Conservation (phyloP, 768 basidiomycete species). For the Amanita subjunquillea region DNA sequence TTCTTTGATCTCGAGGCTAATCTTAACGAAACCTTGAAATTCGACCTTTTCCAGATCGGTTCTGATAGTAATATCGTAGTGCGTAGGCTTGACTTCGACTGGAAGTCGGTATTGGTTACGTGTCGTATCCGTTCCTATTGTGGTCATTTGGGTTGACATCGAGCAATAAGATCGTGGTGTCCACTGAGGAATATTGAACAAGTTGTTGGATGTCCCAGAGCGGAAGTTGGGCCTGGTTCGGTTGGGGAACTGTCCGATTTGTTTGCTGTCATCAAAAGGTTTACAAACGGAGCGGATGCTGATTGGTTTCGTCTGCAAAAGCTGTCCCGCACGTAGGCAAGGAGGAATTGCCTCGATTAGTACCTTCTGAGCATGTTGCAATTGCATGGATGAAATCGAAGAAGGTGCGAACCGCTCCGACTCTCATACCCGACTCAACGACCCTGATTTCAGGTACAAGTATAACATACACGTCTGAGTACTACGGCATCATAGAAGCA, state of each 20-base stretch:
- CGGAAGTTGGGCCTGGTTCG: not conserved
- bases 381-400: not conserved
- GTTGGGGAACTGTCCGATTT: not conserved
- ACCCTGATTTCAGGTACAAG: not conserved
- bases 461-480: not conserved
- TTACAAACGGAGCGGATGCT: not conserved
- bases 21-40: slow-evolving; percentile 71
- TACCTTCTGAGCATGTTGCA: not conserved
- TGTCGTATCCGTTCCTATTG: slow-evolving; percentile 11
- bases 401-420: too few relatives aligned
- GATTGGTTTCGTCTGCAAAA: not conserved
- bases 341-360: not conserved
- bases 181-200: not conserved
- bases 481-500: not conserved
- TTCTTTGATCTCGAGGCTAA: slow-evolving; percentile 58
- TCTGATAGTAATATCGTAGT: slow-evolving; percentile 71
- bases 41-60: slow-evolving; percentile 73
- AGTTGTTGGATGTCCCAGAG: not conserved
- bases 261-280: not conserved
- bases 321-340: not conserved
- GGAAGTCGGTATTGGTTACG: slow-evolving; percentile 51
- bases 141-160: slow-evolving; percentile 17
- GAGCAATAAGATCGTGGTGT: not conserved
- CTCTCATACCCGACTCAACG: not conserved
- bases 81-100: slow-evolving; percentile 51